Base-by-base conservation (phyloP, 768 basidiomycete genomes). In the Leccinum obscurum region DNA sequence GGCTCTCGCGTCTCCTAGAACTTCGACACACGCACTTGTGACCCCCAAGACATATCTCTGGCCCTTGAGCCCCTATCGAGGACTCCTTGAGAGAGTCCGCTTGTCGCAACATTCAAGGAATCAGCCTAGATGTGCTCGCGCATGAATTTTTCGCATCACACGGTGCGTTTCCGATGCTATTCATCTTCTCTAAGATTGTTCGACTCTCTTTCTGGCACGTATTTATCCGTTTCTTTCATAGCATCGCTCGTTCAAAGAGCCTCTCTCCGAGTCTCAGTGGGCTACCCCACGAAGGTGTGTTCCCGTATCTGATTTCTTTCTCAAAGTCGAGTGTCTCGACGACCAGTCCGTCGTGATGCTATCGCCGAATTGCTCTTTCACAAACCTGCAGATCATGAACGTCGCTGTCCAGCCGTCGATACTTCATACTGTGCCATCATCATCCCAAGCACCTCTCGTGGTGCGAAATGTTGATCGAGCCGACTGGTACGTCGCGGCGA, bases 91-190 rank as follows among this genome's bases (percentile, higher is more conserved):
- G 11, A 32, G 15, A 7, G 50, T 11, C 15, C 0, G 57, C 37
- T 64, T 15, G 55, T 58, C 9, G 52, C 50, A 22, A 22, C 41
- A 2, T 64, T 57, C 56, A 64, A 64, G 20, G 63, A 64, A n/a
- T 56, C 53, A 11, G 56, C 8, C 20, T 64, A 50, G 58, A 60
- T 6, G 35, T 64, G 14, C 44, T 61, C 26, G 64, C 55, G 58
- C 54, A 57, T n/a, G 62, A 57, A 24, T 30, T 64, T 5, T 41
- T 48, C 22, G 30, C 15, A 15, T 57, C 2, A 55, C 35, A 15
- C 32, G 34, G 1, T 55, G 50, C 55, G 30, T 57, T 35, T 63
- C 58, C 9, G n/a, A 60, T 14, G 51, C 22, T 1, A 6, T 24
- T 6, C n/a, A n/a, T 14, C 57, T 37, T 3, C 34, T 30, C 32